Base-by-base conservation (phyloP, 202 grass and related monocot genomes). In the Musa balbisiana region DNA sequence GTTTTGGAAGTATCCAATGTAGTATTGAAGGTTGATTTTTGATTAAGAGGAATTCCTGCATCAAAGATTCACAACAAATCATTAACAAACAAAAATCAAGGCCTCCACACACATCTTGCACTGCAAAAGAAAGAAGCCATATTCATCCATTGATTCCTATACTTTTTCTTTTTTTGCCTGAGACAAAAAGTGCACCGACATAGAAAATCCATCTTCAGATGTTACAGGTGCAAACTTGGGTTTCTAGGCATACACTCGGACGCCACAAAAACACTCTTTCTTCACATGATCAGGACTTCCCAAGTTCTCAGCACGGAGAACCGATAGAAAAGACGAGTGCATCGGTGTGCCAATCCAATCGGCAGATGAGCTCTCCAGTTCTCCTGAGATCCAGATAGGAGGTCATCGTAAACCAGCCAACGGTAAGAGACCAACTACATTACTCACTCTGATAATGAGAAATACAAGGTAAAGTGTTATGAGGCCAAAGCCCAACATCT, bases 401-500 rank as follows among this genome's bases (percentile, higher is more conserved):
- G 73, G 62, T 89, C 89, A 96, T 70, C 62, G 83, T 80, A 91
- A 85, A 22, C 91, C 89, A 73, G 87, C 79, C 49, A 94, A 81
- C 67, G 85, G 76, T 63, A 98, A 81, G 72, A 98, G 53, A 8
- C 88, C 90, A 49, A 90, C 69, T 76, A 91, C 89, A 86, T 79
- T 87, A 85, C 91, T 80, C 60, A 99, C 76, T 52, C 87, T 85
- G 79, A 94, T 85, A 69, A 80, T 87, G 73, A 99, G 88, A 71
- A 99, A 99, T 84, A 87, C 54, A 2, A 84, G 78, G 80, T 94
- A 99, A 71, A 99, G 83, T 67, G 88, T 77, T 82, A 99, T 86
- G 13, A 98, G 91, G 54, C 95, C 91, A 69, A 89, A 74, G 67
- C 91, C 95, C 33, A 94, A 84, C 49, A 84, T 77, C 83, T 86